Percentiles rank a stretch among this genome's conserved stretches.
phyloP scores from a whole-genome alignment of 306 rosid genomes.

The Quercus suber region DNA sequence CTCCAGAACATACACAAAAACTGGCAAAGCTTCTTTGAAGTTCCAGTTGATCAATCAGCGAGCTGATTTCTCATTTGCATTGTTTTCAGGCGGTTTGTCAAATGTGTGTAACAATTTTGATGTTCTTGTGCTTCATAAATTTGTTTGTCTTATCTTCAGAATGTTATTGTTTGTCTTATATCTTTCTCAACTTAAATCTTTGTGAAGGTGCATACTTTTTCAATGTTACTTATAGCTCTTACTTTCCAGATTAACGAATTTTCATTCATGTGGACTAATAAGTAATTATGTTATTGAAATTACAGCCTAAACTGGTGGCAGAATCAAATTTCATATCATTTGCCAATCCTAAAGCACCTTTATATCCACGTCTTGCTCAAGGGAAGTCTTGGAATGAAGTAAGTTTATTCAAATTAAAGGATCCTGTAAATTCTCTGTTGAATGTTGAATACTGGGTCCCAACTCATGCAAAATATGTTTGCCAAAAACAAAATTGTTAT shows the following conservation, averaged over 20 bases:
- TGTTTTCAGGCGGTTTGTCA: slow-evolving; percentile 68
- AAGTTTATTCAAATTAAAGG: slow-evolving; percentile 27
- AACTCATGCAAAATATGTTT: neutral
- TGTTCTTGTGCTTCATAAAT: slow-evolving; percentile 12
- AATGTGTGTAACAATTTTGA: slow-evolving; percentile 40
- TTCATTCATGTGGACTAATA: slow-evolving; percentile 22
- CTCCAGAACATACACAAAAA: slow-evolving; percentile 43
- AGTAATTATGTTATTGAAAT: slow-evolving; percentile 9
- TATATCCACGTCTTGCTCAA: slow-evolving; percentile 87
- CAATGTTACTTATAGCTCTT: neutral
- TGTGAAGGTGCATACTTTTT: neutral
- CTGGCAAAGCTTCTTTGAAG: slow-evolving; percentile 57
- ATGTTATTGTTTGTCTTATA: neutral
- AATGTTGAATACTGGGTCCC: neutral
- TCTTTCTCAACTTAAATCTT: slow-evolving; percentile 15
- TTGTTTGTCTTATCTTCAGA: neutral
- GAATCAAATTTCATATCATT: slow-evolving; percentile 67
- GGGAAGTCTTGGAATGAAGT: slow-evolving; percentile 93
- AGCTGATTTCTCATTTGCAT: slow-evolving; percentile 76
- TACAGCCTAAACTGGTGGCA: slow-evolving; percentile 77
- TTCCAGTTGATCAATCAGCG: slow-evolving; percentile 84
- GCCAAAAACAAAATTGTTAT: neutral
- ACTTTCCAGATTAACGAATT: neutral
- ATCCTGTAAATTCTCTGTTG: neutral
- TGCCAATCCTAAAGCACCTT: slow-evolving; percentile 79